Evolutionary conservation across 495 filamentous ascomycete species (phyloP).

Genomic region (Sporormia fimetaria): DNA sequence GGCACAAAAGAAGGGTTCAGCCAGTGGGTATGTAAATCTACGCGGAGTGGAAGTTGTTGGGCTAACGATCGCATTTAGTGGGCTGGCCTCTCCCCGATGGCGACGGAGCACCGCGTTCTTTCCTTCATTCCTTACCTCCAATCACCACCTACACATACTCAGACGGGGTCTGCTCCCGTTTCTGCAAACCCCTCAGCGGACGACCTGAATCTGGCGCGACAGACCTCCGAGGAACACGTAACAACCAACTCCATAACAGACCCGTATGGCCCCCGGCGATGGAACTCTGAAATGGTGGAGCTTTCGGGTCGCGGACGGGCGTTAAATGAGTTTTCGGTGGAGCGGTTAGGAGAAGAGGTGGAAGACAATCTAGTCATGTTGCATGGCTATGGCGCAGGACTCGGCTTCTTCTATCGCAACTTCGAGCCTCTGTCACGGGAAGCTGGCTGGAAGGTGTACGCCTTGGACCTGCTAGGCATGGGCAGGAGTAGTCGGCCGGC

Average conservation of each 20-base stretch:
- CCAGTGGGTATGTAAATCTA: constrained; percentile 64
- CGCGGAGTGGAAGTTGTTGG: not conserved
- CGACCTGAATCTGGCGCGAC: constrained; percentile 32
- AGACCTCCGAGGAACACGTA: constrained; percentile 38
- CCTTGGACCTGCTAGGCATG: constrained; percentile 89
- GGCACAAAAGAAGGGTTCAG: constrained; percentile 81
- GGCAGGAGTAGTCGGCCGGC: constrained; percentile 75
- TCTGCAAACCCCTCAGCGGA: constrained; percentile 29
- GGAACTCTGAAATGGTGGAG: constrained; percentile 74
- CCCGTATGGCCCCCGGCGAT: constrained; percentile 74
- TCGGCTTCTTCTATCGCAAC: constrained; percentile 97
- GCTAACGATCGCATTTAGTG: constrained; percentile 47
- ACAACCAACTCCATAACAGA: constrained; percentile 49
- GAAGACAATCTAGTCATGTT: constrained; percentile 90
- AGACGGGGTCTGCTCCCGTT: constrained; percentile 47
- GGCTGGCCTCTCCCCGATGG: constrained; percentile 66
- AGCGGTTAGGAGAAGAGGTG: constrained; percentile 63
- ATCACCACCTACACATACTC: constrained; percentile 57
- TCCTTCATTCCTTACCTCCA: constrained; percentile 77
- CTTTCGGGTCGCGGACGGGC: constrained; percentile 76
- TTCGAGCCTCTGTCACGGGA: constrained; percentile 73
- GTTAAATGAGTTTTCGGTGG: constrained; percentile 86
- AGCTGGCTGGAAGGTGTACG: constrained; percentile 79
- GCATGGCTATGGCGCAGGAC: constrained; percentile 89
- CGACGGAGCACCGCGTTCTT: constrained; percentile 82